Base-by-base conservation (phyloP, 768 basidiomycete genomes). In the Hydnomerulius pinastri region DNA sequence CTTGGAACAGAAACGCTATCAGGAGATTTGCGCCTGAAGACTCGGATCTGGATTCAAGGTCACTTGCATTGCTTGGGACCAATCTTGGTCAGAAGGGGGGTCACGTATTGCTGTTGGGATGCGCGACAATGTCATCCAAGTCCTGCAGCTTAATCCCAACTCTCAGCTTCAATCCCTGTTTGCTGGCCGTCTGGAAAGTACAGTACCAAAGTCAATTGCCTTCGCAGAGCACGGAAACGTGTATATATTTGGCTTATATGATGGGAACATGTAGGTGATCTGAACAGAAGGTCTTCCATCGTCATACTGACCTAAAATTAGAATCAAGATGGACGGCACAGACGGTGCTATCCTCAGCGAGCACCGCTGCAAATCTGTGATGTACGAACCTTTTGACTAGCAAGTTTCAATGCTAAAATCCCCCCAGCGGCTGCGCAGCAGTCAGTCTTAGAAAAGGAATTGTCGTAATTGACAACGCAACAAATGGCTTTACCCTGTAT, bases 1-100 rank as follows among this genome's bases (percentile, higher is more conserved):
- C 27, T 8, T 4, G 21, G 20, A 17, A 18, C 17, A 54, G 49
- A 53, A 36, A 33, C 23, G 32, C 4, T 57, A 25, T 38, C 56
- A 57, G 28, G 42, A 57, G 28, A 51, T 55, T 7, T 57, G 56
- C 6, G 18, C 23, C 15, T 23, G 18, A 25, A 29, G 49, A 8
- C 53, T 57, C 6, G 48, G 55, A 6, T 37, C 21, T 1, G 48
- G 55, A 3, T 45, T 54, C n/a, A 40, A 56, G 29, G 46, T 56
- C 23, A 54, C 52, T 12, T 56, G 48, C 10, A 2, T 56, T 15
- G 6, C 52, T 4, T 43, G 24, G 17, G 45, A 53, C 42, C n/a
- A 30, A 2, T 8, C 32, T 33, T 51, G 33, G 33, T 46, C 45
- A 6, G 33, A 46, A n/a, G 30, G 29, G 15, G 25, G 37, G 12